Evolutionary conservation across 148 eudicot genomes (phyloP), one percentile per base, ranked within the genome.

Genomic region (Spergularia marina): DNA sequence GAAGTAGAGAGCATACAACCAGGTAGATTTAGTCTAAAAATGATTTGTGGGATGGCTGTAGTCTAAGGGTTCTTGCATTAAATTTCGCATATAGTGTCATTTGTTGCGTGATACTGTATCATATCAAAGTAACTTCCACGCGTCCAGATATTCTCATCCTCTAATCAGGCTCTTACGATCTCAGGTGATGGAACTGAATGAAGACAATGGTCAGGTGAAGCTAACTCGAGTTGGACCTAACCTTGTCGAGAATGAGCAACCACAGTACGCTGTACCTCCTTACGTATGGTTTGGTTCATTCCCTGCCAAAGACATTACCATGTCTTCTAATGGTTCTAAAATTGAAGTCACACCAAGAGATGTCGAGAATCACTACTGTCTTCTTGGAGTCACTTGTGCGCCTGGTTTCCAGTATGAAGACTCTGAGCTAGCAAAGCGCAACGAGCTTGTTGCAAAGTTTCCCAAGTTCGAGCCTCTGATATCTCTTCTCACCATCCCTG

Each of bases 361-460:
- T 82, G 72, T 79, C 13, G 97, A 92, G 73, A 59, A 65, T 16
- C 83, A 87, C 72, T 90, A 81, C 79, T 82, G 91, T 65, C 86
- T 92, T 9, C 79, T 90, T 14, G 97, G 94, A 70, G 87, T 92
- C 83, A 92, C 97, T 16, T 90, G 92, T 65, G 97, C 97, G 11
- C 97, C 95, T 18, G 97, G 90, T 51, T 92, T 90, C 72, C 92
- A 92, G 72, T 92, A 85, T 70, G 91, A 89, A 52, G 97, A 92
- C 85, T 90, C 91, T 54, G 94, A 85, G 82, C 56, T 76, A 68
- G 94, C 87, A 57, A 88, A 80, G 72, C 85, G 84, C 4, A 80
- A 86, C 52, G 87, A 87, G 63, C 91, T 92, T 53, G 7, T 86
- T 77, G 75, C 87, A 20, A 80, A 67, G 65, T 90, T 87, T 68